Evolutionary conservation across 495 filamentous ascomycete species (phyloP).

Genomic region (Talaromyces stipitatus): DNA sequence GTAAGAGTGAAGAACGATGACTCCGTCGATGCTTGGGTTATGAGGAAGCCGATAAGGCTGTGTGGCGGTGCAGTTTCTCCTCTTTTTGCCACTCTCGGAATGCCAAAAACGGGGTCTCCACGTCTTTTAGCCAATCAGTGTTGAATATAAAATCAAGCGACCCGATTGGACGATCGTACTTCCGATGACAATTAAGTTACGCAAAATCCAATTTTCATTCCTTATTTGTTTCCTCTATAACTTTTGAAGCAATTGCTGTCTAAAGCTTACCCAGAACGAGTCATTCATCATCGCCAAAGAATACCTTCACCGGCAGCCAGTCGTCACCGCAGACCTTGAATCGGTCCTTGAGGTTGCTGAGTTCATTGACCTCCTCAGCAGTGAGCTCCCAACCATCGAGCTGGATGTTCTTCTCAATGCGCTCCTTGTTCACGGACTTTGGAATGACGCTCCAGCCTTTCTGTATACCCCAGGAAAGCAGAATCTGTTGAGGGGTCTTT

Average conservation of each 20-base stretch:
- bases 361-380: slow-evolving; percentile 52
- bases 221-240: no score
- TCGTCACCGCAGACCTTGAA: slow-evolving; percentile 67
- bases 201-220: no score
- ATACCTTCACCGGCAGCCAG: slow-evolving; percentile 73
- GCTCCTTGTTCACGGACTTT: slow-evolving; percentile 55
- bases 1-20: slow-evolving; percentile 6
- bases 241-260: not conserved
- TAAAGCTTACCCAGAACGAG: not conserved
- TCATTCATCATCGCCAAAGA: slow-evolving; percentile 79
- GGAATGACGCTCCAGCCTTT: slow-evolving; percentile 69
- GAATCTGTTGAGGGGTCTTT: slow-evolving; percentile 59
- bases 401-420: slow-evolving; percentile 58
- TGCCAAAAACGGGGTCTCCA: not conserved
- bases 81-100: not conserved
- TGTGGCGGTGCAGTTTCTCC: slow-evolving; percentile 6
- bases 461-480: slow-evolving; percentile 62
- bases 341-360: slow-evolving; percentile 56
- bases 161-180: no score
- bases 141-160: no score
- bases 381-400: slow-evolving; percentile 61
- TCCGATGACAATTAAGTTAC: no score
- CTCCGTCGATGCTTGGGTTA: slow-evolving; percentile 18
- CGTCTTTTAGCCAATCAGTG: no score
- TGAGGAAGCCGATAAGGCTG: slow-evolving; percentile 13